Base-by-base conservation (phyloP, 768 basidiomycete species). In the Macrolepiota albuminosa region DNA sequence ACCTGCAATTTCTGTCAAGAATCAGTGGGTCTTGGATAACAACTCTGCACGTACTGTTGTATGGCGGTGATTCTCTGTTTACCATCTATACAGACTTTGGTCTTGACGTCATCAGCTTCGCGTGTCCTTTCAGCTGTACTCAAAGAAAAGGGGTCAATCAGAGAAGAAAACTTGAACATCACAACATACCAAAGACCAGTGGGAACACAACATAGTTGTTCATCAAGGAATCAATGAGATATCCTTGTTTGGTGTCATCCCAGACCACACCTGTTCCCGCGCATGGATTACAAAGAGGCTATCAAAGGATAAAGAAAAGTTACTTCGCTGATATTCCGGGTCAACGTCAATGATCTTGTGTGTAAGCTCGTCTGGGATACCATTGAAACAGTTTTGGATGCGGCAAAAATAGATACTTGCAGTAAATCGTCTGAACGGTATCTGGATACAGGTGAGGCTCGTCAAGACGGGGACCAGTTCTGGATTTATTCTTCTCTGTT, bases 21-120 rank as follows among this genome's bases (percentile, higher is more conserved):
- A 31, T 42, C 11, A n/a, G 6, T 59, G 10, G 43, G 11, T 54
- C 16, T 34, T 31, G 34, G 34, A 8, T 45, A 54, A 26, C 46
- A 40, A 60, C 33, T 42, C n/a, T 50, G 18, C 24, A 59, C 66
- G 18, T 43, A 88, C 87, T 79, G 76, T 62, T 78, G 76, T 31
- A 89, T 82, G 0, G 87, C 87, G 0, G 88, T 87, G 61, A 89
- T 67, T 36, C 88, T 76, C 63, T 89, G 87, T 67, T 89, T 89
- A n/a, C 87, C 87, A 62, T 89, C 88, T 14, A 88, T 86, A 61
- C 87, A 88, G 0, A 76, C 76, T 24, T 81, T 76, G 21, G 66
- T 64, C 61, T 83, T 81, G 7, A 67, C 69, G 4, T 78, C 80
- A 37, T 78, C 81, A 37, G 83, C 76, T 3, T 75, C 70, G 18